Evolutionary conservation across 805 yeast genomes (phyloP).

Genomic region (Groenewaldozyma tartarivorans): DNA sequence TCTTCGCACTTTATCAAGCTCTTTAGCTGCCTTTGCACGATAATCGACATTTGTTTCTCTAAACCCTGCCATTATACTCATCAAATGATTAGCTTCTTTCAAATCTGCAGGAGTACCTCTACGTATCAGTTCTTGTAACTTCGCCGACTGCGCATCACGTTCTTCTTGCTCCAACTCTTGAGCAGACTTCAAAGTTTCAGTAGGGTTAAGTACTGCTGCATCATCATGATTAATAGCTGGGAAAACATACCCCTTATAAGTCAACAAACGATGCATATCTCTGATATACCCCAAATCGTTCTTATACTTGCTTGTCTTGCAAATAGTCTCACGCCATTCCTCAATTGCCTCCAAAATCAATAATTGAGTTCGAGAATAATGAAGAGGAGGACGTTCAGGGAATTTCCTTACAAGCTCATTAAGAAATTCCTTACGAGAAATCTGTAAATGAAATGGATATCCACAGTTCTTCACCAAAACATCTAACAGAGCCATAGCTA

Average conservation of each 20-base stretch:
- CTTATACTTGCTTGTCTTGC: slow-evolving; percentile 79
- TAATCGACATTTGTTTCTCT: slow-evolving; percentile 70
- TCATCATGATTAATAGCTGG: slow-evolving; percentile 89
- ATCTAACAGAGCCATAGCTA: slow-evolving; percentile 71
- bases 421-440: slow-evolving; percentile 87
- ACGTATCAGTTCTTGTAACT: slow-evolving; percentile 88
- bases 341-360: slow-evolving; percentile 82
- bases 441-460: slow-evolving; percentile 91
- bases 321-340: slow-evolving; percentile 95
- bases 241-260: slow-evolving; percentile 85
- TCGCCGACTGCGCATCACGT: slow-evolving; percentile 85
- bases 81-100: slow-evolving; percentile 90
- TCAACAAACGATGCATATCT: slow-evolving; percentile 88
- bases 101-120: slow-evolving; percentile 93
- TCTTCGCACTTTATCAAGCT: slow-evolving; percentile 70
- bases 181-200: slow-evolving; percentile 75
- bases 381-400: slow-evolving; percentile 88
- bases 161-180: slow-evolving; percentile 91
- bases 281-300: slow-evolving; percentile 87
- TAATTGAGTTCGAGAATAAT: slow-evolving; percentile 75
- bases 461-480: slow-evolving; percentile 96
- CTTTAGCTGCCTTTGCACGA: slow-evolving; percentile 71
- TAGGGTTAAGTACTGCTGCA: slow-evolving; percentile 85
- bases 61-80: slow-evolving; percentile 98
- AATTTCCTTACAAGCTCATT: slow-evolving; percentile 87